Conservation (phyloP, 179 eudicot species). For the Silene noctiflora region DNA sequence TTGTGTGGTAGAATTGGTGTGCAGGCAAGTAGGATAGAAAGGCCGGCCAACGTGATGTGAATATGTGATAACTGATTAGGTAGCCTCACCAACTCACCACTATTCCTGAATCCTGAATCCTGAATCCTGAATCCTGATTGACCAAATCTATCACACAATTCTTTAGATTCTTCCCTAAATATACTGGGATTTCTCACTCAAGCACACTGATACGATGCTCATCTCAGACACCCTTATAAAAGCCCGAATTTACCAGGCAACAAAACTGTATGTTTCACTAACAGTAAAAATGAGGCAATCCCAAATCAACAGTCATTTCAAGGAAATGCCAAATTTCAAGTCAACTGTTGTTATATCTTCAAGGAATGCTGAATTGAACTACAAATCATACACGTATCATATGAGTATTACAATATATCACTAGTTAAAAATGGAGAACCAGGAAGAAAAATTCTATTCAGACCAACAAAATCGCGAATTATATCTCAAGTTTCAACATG, state of each 20-base stretch:
- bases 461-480: conserved; percentile 12
- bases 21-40: no score
- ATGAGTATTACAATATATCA: conserved; percentile 20
- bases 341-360: not conserved
- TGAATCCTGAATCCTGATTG: no score
- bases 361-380: conserved; percentile 3
- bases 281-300: not conserved
- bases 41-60: no score
- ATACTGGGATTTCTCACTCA: no score
- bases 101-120: no score
- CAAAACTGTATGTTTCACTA: not conserved
- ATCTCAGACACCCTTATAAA: no score
- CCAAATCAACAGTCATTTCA: not conserved
- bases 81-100: no score
- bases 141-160: no score
- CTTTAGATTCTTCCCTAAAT: no score
- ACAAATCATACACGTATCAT: conserved; percentile 23
- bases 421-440: conserved; percentile 20
- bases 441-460: conserved; percentile 16
- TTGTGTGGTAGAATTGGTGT: no score
- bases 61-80: no score
- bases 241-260: not conserved
- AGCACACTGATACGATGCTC: no score
- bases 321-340: not conserved
- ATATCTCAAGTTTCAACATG: conserved; percentile 22